phyloP scores from a whole-genome alignment of 129 eudicot genomes.

The Kitagawia praeruptora region DNA sequence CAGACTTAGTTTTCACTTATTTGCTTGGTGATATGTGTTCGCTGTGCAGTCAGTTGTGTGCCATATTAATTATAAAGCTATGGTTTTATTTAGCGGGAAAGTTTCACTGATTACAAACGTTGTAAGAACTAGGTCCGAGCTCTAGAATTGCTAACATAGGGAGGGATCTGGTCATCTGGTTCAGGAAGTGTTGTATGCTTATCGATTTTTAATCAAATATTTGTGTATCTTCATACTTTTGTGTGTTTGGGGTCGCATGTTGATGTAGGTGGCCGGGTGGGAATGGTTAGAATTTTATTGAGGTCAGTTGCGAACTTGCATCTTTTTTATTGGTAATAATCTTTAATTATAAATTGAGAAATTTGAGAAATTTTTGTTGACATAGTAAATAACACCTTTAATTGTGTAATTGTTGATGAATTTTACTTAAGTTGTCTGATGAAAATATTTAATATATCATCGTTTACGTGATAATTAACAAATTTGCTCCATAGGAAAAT shows the following conservation, averaged over 20 bases:
- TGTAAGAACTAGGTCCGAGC: not conserved
- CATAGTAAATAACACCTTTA: not conserved
- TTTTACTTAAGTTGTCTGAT: not conserved
- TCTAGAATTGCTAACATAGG: not conserved
- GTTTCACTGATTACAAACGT: not conserved
- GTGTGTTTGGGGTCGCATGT: not conserved
- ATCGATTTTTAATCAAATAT: not conserved
- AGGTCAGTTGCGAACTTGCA: not conserved
- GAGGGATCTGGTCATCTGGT: not conserved
- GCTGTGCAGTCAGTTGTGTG: not conserved
- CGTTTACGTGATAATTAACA: not conserved
- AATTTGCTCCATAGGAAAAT: conserved; percentile 47
- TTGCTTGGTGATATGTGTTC: not conserved
- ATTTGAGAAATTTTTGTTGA: not conserved
- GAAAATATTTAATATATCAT: not conserved
- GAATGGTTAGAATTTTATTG: not conserved
- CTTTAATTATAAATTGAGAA: not conserved
- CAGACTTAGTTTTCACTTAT: not conserved
- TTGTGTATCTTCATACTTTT: not conserved
- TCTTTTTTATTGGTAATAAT: not conserved
- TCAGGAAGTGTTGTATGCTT: not conserved
- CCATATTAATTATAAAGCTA: not conserved
- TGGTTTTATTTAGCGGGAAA: not conserved
- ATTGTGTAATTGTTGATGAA: not conserved
- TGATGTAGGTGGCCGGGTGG: not conserved